Base-by-base conservation (phyloP, 371 early-diverging fungal genomes). In the Mortierella sp. region DNA sequence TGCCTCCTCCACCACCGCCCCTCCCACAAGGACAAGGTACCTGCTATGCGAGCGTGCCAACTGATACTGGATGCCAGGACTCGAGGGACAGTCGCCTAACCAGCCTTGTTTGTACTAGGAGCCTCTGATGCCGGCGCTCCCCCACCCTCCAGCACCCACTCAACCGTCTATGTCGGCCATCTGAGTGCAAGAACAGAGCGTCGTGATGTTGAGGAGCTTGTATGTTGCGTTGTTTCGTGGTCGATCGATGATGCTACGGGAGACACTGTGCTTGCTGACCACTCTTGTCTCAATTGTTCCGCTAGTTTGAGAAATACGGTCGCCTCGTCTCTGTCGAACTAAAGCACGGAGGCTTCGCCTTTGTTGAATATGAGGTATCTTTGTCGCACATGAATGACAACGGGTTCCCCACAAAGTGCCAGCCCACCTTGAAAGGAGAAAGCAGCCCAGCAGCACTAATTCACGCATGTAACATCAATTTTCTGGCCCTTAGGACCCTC, bases 361-460 rank as follows among this genome's bases (percentile, higher is more conserved):
- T 87, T 74, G 82, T 86, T 53, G 87, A 87, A 61, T 86, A 79
- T 55, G 85, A 86, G 80, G 84, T 84, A 79, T 52, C 24, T 45
- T 12, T 24, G 16, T 53, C 38, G 38, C 10, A 39, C 7, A 14
- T 8, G 39, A 10, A 10, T 39, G 14, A 10, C 14, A 7, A 39
- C 14, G 10, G 39, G 14, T 39, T 8, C 14, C 14, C 10, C n/a
- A n/a, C n/a, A n/a, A n/a, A n/a, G n/a, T n/a, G n/a, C n/a, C n/a
- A n/a, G n/a, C n/a, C n/a, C n/a, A n/a, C n/a, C n/a, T n/a, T n/a
- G n/a, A n/a, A n/a, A n/a, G n/a, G n/a, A n/a, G n/a, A n/a, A n/a
- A n/a, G n/a, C n/a, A n/a, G n/a, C n/a, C n/a, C n/a, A n/a, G n/a
- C n/a, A n/a, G n/a, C n/a, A 34, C 34, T 10, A 34, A 34, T 4